Conservation (phyloP, 2,329 filamentous ascomycete genomes). For the Sclerotiophoma versabilis region DNA sequence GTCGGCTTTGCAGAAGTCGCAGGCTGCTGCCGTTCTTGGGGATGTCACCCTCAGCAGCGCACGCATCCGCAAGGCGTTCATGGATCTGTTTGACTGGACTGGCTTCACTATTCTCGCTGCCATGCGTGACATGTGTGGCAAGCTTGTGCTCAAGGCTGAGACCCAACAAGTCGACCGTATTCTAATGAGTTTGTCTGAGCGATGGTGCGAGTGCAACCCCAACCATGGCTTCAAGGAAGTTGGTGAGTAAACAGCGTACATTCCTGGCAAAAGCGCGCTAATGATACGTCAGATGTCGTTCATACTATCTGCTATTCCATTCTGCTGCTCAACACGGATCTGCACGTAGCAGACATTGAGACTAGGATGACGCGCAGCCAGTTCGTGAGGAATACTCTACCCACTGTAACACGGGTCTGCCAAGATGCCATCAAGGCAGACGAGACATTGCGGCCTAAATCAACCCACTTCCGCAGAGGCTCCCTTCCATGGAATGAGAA, state of each 20-base stretch:
- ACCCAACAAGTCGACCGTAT: conserved; percentile 97
- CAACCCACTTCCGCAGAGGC: conserved; percentile 42
- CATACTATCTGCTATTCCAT: conserved; percentile 98
- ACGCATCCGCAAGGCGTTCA: conserved; percentile 75
- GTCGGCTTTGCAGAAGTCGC: conserved; percentile 77
- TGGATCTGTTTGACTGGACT: conserved; percentile 88
- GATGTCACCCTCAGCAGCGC: conserved; percentile 65
- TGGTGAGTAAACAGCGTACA: conserved; percentile 63
- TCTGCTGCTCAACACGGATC: conserved; percentile 91
- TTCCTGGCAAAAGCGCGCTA: conserved; percentile 27
- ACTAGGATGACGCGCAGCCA: conserved; percentile 94
- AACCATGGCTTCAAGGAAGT: conserved; percentile 90
- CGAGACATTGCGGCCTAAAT: conserved; percentile 45
- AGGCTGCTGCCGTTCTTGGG: conserved; percentile 88
- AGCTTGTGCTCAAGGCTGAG: conserved; percentile 84
- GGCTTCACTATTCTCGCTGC: conserved; percentile 80
- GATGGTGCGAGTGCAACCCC: conserved; percentile 94
- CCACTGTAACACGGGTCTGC: conserved; percentile 78
- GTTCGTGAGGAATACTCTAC: conserved; percentile 96
- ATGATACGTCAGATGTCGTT: conserved; percentile 74
- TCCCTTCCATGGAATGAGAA: conserved; percentile 47
- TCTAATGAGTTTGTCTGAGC: conserved; percentile 82
- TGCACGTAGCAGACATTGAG: conserved; percentile 94
- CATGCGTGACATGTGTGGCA: conserved; percentile 80
- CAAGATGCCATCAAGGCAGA: conserved; percentile 68